Conservation (phyloP, 129 eudicot species). For the Ambrosia trifida region DNA sequence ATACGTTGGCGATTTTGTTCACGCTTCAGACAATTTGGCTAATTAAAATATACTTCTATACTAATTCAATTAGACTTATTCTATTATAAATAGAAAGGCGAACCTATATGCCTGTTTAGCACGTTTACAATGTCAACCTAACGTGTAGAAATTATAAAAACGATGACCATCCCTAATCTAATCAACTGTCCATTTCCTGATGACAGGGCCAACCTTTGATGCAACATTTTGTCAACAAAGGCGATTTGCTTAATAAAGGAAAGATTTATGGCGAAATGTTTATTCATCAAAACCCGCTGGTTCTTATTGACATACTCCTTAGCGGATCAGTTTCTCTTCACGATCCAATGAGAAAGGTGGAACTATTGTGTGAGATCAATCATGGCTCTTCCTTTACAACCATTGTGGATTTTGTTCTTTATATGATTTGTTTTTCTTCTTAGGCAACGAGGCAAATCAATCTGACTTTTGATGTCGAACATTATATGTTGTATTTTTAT, state of each 20-base stretch:
- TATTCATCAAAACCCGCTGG: not conserved
- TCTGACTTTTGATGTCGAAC: too few species aligned
- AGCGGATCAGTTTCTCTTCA: not conserved
- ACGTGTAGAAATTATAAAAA: not conserved
- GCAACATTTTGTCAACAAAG: not conserved
- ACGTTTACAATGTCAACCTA: too few species aligned
- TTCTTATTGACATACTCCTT: not conserved
- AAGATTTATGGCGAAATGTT: not conserved
- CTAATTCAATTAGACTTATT: too few species aligned
- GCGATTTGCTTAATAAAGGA: not conserved
- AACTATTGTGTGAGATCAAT: not conserved
- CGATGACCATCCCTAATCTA: not conserved
- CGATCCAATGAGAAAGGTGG: not conserved
- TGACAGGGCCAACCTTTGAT: not conserved
- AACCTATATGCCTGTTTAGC: too few species aligned
- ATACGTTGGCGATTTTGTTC: too few species aligned
- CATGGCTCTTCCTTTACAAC: not conserved
- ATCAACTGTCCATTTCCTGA: not conserved
- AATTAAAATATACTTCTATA: too few species aligned
- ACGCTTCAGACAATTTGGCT: too few species aligned
- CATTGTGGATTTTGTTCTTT: not conserved
- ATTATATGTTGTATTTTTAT: too few species aligned
- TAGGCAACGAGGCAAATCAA: too few species aligned
- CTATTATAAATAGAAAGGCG: too few species aligned
- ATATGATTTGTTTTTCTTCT: not conserved